Conservation (phyloP, 73 alveolate species). For the Tetrahymena malaccensis region DNA sequence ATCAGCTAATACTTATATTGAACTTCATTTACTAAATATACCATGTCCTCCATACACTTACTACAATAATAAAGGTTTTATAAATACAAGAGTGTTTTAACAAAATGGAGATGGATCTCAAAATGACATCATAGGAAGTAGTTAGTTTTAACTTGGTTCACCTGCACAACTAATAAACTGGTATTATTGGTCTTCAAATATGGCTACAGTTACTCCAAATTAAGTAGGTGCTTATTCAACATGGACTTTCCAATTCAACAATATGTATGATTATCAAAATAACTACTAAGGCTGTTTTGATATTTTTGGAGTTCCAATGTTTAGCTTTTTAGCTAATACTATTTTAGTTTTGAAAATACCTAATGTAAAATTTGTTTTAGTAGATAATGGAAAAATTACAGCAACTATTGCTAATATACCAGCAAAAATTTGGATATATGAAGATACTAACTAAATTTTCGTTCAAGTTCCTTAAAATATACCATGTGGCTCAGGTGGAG, state of each 20-base stretch:
- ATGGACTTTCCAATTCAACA: neutral
- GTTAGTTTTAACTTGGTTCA: neutral
- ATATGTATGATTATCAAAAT: neutral
- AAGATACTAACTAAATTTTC: neutral
- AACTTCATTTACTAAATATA: slow-evolving; percentile 13
- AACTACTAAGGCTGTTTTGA: neutral
- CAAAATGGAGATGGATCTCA: slow-evolving; percentile 17
- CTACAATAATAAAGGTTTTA: slow-evolving; percentile 9
- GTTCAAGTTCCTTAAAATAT: neutral
- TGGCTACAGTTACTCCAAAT: slow-evolving; percentile 2
- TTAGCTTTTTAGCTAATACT: neutral
- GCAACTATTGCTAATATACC: neutral
- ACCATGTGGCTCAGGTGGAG: neutral
- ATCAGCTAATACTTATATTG: neutral
- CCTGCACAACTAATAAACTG: neutral
- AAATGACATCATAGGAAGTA: slow-evolving; percentile 2
- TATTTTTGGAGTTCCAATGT: neutral
- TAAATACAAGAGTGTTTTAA: neutral
- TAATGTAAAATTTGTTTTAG: neutral
- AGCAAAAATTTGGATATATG: neutral
- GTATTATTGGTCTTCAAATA: neutral
- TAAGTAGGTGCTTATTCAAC: slow-evolving; percentile 17
- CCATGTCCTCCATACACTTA: neutral
- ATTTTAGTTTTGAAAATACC: neutral
- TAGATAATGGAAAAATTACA: neutral